These are phyloP conservation scores for Trichoderma erinaceum DNA, from an alignment of 495 filamentous ascomycete species.

Conservation along the genomic window DNA sequence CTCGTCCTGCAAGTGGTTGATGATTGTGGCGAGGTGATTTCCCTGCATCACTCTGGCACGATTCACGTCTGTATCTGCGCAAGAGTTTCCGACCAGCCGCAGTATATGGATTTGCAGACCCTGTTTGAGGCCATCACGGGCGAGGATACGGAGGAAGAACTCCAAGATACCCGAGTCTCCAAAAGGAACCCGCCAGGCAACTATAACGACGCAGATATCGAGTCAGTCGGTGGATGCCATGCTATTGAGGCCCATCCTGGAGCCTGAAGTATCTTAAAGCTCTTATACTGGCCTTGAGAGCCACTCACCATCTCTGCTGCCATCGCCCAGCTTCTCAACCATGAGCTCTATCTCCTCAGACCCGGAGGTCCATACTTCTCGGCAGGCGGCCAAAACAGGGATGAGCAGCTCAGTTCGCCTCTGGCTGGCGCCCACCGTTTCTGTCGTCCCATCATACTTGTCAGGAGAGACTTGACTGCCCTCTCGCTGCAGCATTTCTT, in stretches of 20 bases:
- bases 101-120: slow-evolving; percentile 49
- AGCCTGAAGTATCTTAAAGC: slow-evolving; percentile 8
- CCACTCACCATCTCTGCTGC: slow-evolving; percentile 59
- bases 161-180: slow-evolving; percentile 63
- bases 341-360: slow-evolving; percentile 40
- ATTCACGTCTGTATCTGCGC: slow-evolving; percentile 76
- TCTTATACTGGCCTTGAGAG: background rate
- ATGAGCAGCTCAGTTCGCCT: background rate
- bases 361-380: slow-evolving; percentile 29
- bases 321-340: slow-evolving; percentile 57
- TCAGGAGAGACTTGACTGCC: slow-evolving; percentile 14
- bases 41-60: slow-evolving; percentile 57
- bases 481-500: slow-evolving; percentile 2
- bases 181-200: slow-evolving; percentile 55
- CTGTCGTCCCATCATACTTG: slow-evolving; percentile 1
- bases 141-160: slow-evolving; percentile 56
- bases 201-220: slow-evolving; percentile 27
- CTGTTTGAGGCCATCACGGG: slow-evolving; percentile 29
- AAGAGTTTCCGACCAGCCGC: slow-evolving; percentile 71
- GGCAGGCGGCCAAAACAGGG: slow-evolving; percentile 23
- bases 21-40: slow-evolving; percentile 49
- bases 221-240: background rate
- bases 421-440: background rate
- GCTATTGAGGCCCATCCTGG: slow-evolving; percentile 3
- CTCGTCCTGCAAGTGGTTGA: slow-evolving; percentile 43